Evolutionary conservation across 352 stramenopile species (phyloP), one percentile per base, ranked within the genome.

Genomic region (Globisporangium takayamanum): DNA sequence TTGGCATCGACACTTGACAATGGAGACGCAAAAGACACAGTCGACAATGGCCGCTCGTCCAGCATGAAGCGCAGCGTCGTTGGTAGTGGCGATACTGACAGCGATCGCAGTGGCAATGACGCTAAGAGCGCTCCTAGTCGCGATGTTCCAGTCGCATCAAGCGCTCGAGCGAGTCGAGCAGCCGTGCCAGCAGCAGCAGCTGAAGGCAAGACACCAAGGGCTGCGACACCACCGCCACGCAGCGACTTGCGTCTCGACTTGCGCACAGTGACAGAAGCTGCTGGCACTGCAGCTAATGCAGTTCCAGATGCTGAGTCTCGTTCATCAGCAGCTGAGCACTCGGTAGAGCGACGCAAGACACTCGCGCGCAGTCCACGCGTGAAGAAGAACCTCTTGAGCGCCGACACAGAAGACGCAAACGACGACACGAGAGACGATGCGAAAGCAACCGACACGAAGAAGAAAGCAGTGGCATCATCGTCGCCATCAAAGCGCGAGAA

Each of bases 361-460:
- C 51, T 64, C 16, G 3, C n/a, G 1, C 59, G 59, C 3, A 64
- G 59, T 22, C 59, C 59, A 11, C 59, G 52, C 18, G 22, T 37
- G 14, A 10, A 33, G 15, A 59, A 50, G 44, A 59, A 51, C 30
- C 33, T 62, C 8, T 5, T 62, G 12, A 16, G 25, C 6, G 36
- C n/a, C 28, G 28, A 30, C 14, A 44, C 51, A 10, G 50, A 47
- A 5, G 30, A 42, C 11, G 36, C 28, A 26, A 11, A 16, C n/a
- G 25, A 28, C n/a, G 20, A 51, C 12, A 16, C n/a, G 14, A 26
- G 3, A 16, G 45, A 15, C 11, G 26, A 25, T 20, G 8, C 50
- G 37, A 61, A 28, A 30, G 28, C 46, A 46, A 4, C 20, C 41
- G 41, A 53, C 48, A 15, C 14, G 14, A 36, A 18, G 25, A 44